Base-by-base conservation (phyloP, 805 yeast species). In the Jamesozyma hellenica region DNA sequence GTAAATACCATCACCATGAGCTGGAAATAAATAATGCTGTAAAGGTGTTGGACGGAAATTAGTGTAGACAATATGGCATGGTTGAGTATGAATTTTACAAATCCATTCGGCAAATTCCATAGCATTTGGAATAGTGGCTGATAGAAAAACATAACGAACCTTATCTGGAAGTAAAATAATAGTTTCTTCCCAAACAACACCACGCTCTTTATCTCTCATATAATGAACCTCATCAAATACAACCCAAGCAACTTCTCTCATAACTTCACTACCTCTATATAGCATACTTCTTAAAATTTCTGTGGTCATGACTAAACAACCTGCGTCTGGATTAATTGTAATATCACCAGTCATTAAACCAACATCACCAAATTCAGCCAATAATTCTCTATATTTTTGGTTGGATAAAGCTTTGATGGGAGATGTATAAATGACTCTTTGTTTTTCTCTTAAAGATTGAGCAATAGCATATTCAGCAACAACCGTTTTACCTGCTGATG, bases 171-270 rank as follows among this genome's bases (percentile, higher is more conserved):
- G 70, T 57, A 92, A 67, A 42, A 92, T 92, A 48, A 92, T 90
- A 13, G 97, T 90, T 63, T 92, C 99, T 65, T 92, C 99, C 99
- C 99, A 92, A 28, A 92, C 98, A 39, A 92, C 99, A 61, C 99
- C 99, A 66, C 99, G 78, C 50, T 87, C 92, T 52, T 86, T 82
- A 61, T 92, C 99, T 66, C 96, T 79, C 94, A 92, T 92, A 64
- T 92, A 92, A 66, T 92, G 99, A 34, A 92, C 96, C 61, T 92
- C 99, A 63, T 92, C 99, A 49, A 92, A 92, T 30, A 92, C 79
- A 37, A 92, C 98, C 95, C 96, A 92, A 0, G 96, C 96, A 32
- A 92, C 97, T 69, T 92, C 99, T 62, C 99, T 75, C 90, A 92
- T 88, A 35, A 94, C 80, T 60, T 92, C 98, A 12, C 96, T 85